Conservation (phyloP, 805 yeast species). For the Debaryomyces hansenii region DNA sequence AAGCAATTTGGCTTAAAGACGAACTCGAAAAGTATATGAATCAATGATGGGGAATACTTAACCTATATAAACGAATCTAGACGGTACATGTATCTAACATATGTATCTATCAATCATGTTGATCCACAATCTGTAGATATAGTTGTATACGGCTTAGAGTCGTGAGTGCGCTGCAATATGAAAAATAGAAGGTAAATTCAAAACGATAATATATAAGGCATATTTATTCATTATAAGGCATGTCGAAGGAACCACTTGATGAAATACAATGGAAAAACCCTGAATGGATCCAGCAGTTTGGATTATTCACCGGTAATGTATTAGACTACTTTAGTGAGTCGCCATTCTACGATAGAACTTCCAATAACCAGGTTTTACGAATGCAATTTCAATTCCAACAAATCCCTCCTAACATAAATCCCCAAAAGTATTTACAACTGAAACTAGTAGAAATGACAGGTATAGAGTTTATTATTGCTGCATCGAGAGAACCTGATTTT, state of each 20-base stretch:
- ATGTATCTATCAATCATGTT: no score
- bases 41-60: not conserved
- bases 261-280: conserved; percentile 97
- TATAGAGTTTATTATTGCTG: conserved; percentile 73
- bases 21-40: conserved; percentile 31
- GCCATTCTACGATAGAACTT: conserved; percentile 91
- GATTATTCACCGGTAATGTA: conserved; percentile 84
- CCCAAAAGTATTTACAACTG: conserved; percentile 43
- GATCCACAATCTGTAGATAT: no score
- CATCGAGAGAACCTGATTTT: conserved; percentile 82
- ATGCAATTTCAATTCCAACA: conserved; percentile 90
- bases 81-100: no score
- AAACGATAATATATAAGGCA: not conserved
- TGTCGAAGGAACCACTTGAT: conserved; percentile 52
- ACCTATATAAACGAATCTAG: no score
- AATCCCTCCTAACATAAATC: conserved; percentile 34
- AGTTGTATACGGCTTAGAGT: no score
- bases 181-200: not conserved
- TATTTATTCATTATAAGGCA: not conserved
- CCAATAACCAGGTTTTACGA: conserved; percentile 90
- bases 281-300: conserved; percentile 92
- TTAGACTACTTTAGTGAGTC: conserved; percentile 91
- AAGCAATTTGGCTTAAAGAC: conserved; percentile 56
- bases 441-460: conserved; percentile 82
- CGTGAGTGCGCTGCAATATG: not conserved